Evolutionary conservation across 1,284 basidiomycete genomes (phyloP).

Genomic region (Schizophyllum commune): DNA sequence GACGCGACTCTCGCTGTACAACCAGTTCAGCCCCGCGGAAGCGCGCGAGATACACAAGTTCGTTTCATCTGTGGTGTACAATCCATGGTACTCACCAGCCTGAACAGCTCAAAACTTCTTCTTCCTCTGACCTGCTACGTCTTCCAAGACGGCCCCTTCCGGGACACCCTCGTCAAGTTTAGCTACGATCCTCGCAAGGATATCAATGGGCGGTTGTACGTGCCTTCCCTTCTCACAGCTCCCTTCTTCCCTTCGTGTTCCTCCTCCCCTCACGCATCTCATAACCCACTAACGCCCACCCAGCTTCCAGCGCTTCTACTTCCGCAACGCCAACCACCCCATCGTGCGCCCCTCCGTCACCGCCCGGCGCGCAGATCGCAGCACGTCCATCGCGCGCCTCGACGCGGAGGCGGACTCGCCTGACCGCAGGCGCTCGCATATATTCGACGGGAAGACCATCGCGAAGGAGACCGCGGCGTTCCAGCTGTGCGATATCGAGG

Average conservation of each 20-base stretch:
- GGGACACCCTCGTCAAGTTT: constrained; percentile 82
- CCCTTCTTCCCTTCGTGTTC: neutral
- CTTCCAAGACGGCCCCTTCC: constrained; percentile 91
- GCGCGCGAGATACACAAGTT: constrained; percentile 68
- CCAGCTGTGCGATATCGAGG: constrained; percentile 88
- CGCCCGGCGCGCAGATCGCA: constrained; percentile 55
- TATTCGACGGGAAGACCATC: constrained; percentile 81
- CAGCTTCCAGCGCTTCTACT: constrained; percentile 81
- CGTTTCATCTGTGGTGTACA: constrained; percentile 12
- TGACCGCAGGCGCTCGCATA: constrained; percentile 53
- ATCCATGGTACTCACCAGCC: neutral
- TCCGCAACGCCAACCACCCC: constrained; percentile 75
- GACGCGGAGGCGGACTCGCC: constrained; percentile 30
- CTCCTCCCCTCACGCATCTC: too few species aligned
- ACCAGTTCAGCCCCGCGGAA: constrained; percentile 70
- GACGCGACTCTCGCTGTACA: constrained; percentile 79
- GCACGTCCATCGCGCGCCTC: constrained; percentile 29
- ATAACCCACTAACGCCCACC: too few species aligned
- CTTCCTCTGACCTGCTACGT: constrained; percentile 74
- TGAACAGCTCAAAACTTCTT: constrained; percentile 58
- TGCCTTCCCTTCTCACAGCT: constrained; percentile 3
- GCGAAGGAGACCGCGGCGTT: constrained; percentile 84
- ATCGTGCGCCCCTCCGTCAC: constrained; percentile 66
- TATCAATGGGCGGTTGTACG: constrained; percentile 65
- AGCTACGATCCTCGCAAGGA: constrained; percentile 85